Evolutionary conservation across 2,329 filamentous ascomycete genomes (phyloP), one percentile per base, ranked within the genome.

Genomic region (Colletotrichum viniferum): DNA sequence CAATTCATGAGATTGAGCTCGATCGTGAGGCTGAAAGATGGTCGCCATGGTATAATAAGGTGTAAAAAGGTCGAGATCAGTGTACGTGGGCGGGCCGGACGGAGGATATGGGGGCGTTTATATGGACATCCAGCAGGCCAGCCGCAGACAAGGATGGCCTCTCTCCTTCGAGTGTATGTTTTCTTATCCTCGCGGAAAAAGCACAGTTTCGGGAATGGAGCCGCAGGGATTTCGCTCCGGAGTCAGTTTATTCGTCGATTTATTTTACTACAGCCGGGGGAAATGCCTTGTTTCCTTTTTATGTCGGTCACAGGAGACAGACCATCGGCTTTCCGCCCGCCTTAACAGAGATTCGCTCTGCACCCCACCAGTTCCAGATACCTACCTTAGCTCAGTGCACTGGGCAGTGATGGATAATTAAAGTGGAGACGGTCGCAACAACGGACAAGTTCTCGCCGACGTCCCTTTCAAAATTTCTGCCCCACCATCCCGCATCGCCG

Each of bases 401-500:
- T 36, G 13, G 34, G 34, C 34, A 36, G 34, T 36, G 34, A 24
- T 71, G 14, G n/a, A 26, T 1, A 14, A 12, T 69, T 60, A 38
- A 61, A n/a, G 28, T 32, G 34, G 56, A 16, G 67, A n/a, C 34
- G 10, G 43, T 60, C 43, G 43, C 63, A 73, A 48, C 63, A 55
- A 52, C 73, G 73, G 73, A 61, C 69, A 38, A 68, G 63, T 58
- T 69, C 65, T 68, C 73, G 69, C 66, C 66, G 66, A 67, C 48
- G 55, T 34, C 34, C 34, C 63, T 63, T 65, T 75, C 58, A 69
- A 77, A 70, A 77, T 77, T 75, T 77, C 72, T 69, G 67, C 72
- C 72, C 72, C 75, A 71, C 72, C 71, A 76, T 76, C 72, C 62
- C 61, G 71, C 74, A 74, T 74, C 71, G 34, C 65, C 10, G 26